These are phyloP conservation scores for Colletotrichum ledebouriae DNA, from an alignment of 2,329 filamentous ascomycete species.

Conservation along the genomic window DNA sequence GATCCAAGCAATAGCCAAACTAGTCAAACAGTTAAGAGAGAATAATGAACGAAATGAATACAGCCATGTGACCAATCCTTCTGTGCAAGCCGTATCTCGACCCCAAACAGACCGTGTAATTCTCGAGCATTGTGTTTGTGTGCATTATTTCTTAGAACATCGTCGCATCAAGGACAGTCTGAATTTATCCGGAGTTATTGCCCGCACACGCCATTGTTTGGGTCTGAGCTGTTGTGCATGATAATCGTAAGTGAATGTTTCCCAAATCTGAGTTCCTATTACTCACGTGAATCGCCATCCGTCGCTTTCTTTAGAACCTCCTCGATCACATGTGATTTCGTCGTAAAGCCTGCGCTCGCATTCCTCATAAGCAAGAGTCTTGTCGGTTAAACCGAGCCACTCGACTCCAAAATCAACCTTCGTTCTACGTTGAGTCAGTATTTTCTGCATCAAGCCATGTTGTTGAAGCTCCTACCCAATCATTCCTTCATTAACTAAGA, in stretches of 20 bases:
- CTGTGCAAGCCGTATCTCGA: too few relatives aligned
- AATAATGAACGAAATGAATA: too few relatives aligned
- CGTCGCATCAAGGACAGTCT: too few relatives aligned
- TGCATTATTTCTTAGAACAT: too few relatives aligned
- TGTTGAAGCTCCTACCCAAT: neutral
- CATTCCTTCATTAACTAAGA: neutral
- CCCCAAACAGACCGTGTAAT: too few relatives aligned
- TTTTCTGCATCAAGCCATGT: neutral
- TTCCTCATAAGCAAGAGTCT: neutral
- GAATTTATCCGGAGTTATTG: too few relatives aligned
- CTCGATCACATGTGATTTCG: neutral
- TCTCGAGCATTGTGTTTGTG: too few relatives aligned
- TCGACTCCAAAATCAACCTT: neutral
- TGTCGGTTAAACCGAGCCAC: neutral
- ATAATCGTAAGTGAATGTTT: neutral
- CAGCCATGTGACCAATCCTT: too few relatives aligned
- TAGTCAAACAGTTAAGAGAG: too few relatives aligned
- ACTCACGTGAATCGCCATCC: slow-evolving; percentile 15
- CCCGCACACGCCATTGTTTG: neutral
- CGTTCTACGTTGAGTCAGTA: neutral
- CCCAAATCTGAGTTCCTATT: too few relatives aligned
- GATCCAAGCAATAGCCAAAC: too few relatives aligned
- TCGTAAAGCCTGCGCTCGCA: neutral
- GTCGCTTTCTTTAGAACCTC: neutral
- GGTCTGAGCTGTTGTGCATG: neutral